Evolutionary conservation across 495 filamentous ascomycete genomes (phyloP).

Genomic region (Neurospora sp.): DNA sequence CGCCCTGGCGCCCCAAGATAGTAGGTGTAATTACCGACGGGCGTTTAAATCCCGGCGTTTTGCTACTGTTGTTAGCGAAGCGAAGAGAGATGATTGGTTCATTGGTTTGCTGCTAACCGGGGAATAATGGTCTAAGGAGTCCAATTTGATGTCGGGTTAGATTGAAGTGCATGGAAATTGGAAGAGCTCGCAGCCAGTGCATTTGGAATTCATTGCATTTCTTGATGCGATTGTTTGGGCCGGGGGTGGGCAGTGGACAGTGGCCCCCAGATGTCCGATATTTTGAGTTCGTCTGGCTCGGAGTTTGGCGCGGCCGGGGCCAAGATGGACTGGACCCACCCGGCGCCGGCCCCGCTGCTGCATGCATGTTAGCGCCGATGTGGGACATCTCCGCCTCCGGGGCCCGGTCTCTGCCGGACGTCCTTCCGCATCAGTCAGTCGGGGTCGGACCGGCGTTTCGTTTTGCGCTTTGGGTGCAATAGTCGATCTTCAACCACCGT

Average conservation of each 20-base stretch:
- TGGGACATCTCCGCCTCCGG: not conserved
- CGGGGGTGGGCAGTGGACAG: not conserved
- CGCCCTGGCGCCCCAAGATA: not conserved
- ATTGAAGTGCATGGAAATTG: not conserved
- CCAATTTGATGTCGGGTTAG: not conserved
- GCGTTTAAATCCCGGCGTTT: not conserved
- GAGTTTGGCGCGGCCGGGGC: no score
- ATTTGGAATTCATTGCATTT: accelerated
- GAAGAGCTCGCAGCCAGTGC: not conserved
- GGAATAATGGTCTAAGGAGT: not conserved
- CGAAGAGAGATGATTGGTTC: not conserved
- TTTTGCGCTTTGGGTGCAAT: not conserved
- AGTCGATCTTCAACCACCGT: not conserved
- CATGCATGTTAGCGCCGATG: not conserved
- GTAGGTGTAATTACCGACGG: not conserved
- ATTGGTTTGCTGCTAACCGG: not conserved
- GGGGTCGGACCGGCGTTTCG: not conserved
- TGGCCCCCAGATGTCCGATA: not conserved
- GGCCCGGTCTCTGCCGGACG: not conserved
- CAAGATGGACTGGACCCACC: no score
- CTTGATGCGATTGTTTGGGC: not conserved
- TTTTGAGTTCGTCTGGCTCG: not conserved
- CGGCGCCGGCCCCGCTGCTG: not conserved
- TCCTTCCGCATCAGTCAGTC: not conserved
- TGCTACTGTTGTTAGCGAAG: not conserved